Evolutionary conservation across 345 rosid species (phyloP), one percentile per base, ranked within the genome.

Genomic region (Eutrema heterophyllum): DNA sequence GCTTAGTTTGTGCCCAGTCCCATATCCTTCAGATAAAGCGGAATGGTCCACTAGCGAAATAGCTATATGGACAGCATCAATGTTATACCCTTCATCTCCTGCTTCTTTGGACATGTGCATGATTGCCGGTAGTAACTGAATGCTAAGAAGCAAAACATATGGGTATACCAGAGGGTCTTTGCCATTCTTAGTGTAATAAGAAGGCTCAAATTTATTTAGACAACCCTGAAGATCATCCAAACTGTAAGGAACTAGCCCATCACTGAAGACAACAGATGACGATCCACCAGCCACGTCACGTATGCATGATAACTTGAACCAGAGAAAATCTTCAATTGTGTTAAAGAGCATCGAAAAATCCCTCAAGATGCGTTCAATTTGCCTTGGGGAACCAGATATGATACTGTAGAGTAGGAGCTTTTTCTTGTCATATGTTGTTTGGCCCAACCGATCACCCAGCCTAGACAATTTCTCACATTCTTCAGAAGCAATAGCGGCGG

Each of bases 151-250:
- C 83, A 90, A 71, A 65, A 92, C 78, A 68, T 92, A 90, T 4
- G 96, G 98, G 80, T 87, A 90, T 39, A 90, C 97, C 55, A 88
- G 83, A 61, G 91, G 97, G 81, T 88, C 95, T 81, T 92, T 92
- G 56, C 95, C 97, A 80, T 84, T 85, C 79, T 90, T 90, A 26
- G 93, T 92, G 69, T 92, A 92, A 79, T 90, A 87, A 40, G 90
- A 86, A 27, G 95, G 85, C 78, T 90, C 95, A 81, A 88, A 92
- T 72, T 92, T 92, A 73, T 90, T 92, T 32, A 92, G 84, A 77
- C 90, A 92, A 81, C 74, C 83, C 84, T 92, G 96, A 82, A 92
- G 85, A 84, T 92, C 97, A 64, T 87, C 95, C 78, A 90, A 80
- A 78, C 83, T 82, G 70, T 88, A 92, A 12, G 96, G 93, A 4